Percentiles rank a stretch among this genome's conserved stretches.
Conservation (phyloP, 495 filamentous ascomycete species). For the Hyaloscypha hepaticicola region DNA sequence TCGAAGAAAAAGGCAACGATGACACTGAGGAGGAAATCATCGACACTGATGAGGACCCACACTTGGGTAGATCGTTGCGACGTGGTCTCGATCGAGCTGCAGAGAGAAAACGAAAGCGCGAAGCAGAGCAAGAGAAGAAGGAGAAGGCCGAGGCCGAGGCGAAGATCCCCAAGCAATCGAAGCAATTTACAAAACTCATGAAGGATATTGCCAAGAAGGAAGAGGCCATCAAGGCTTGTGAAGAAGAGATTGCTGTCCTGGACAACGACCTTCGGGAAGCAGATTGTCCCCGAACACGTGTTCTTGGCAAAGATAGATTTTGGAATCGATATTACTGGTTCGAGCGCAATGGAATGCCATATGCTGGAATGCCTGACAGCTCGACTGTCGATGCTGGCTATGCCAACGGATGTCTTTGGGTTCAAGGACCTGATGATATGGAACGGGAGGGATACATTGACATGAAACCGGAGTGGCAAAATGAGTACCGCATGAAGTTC, state of each 20-base stretch:
- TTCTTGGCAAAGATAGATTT: constrained; percentile 90
- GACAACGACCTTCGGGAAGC: constrained; percentile 93
- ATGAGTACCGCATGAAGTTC: constrained; percentile 63
- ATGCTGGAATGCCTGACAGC: constrained; percentile 79
- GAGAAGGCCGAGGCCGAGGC: constrained; percentile 76
- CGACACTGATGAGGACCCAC: constrained; percentile 64
- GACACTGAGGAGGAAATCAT: constrained; percentile 34
- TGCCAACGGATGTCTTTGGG: constrained; percentile 92
- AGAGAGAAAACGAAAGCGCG: constrained; percentile 81
- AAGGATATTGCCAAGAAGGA: constrained; percentile 87
- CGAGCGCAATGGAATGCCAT: constrained; percentile 97
- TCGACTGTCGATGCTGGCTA: constrained; percentile 85
- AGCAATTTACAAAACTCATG: constrained; percentile 79
- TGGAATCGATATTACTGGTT: constrained; percentile 99
- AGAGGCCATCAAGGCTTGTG: constrained; percentile 70
- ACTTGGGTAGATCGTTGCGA: constrained; percentile 67
- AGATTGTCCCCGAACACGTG: constrained; percentile 84
- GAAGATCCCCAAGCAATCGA: constrained; percentile 80
- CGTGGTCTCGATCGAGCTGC: constrained; percentile 74
- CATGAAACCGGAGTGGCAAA: constrained; percentile 61
- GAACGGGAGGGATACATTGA: constrained; percentile 83
- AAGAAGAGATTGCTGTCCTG: constrained; percentile 77
- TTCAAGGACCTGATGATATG: constrained; percentile 90
- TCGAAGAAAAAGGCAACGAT: constrained; percentile 58
- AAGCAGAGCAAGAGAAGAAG: constrained; percentile 75